Base-by-base conservation (phyloP, 495 filamentous ascomycete species). In the Tuber aestivum region DNA sequence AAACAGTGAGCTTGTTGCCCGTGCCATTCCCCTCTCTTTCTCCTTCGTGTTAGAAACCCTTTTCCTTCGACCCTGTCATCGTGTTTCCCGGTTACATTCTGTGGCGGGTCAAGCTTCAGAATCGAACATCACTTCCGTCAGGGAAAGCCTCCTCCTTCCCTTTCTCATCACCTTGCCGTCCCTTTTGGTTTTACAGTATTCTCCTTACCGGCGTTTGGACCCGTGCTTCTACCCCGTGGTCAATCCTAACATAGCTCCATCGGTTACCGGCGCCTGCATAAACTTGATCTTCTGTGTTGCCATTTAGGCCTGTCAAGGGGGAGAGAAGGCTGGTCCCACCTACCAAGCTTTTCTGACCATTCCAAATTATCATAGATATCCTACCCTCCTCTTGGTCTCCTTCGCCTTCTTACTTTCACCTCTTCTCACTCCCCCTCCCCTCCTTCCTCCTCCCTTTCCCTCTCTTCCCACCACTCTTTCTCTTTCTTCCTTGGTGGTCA, bases 11-110 rank as follows among this genome's bases (percentile, higher is more conserved):
- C 77, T 73, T 41, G 76, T 77, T 41, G 40, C 44, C 40, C 9
- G 69, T 75, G 71, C 77, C 69, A 79, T 75, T 68, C 35, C 70
- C 35, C 50, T 56, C 70, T 72, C 76, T 56, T 61, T 72, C 76
- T 45, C 48, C 77, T 79, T 78, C 69, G 78, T 75, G 56, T 72
- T 72, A 37, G 41, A 65, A 70, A 40, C n/a, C 45, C 50, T 73
- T 70, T 77, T 70, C 37, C 44, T 23, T 65, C 12, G 56, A 65
- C 56, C 56, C 56, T 27, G 32, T 35, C 56, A 20, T 65, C 56
- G 27, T 65, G 32, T 65, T 65, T 27, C 56, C 56, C 56, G 12
- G 48, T 21, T 56, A 56, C 48, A 27, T 56, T 56, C 48, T 56
- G 48, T 5, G n/a, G 48, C 23, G n/a, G 21, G 21, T 56, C 23